Evolutionary conservation across 441 rosid species (phyloP).

Genomic region (Gossypium lobatum): DNA sequence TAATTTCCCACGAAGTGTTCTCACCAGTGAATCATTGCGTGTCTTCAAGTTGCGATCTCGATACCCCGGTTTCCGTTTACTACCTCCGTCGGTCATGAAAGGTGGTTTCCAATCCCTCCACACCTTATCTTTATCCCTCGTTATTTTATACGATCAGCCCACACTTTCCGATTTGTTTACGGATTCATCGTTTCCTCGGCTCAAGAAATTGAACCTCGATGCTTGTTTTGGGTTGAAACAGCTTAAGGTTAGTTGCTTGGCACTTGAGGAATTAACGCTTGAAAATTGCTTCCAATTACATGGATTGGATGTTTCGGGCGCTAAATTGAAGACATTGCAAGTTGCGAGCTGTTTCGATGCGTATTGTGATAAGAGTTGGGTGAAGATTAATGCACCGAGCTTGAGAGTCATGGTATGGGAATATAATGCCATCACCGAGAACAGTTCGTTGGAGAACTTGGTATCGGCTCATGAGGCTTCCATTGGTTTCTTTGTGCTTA

Average conservation of each 20-base stretch:
- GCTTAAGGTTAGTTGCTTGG: conserved; percentile 49
- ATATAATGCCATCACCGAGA: conserved; percentile 37
- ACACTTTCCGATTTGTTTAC: conserved; percentile 51
- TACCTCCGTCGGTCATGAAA: conserved; percentile 41
- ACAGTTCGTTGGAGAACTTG: conserved; percentile 34
- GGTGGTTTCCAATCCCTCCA: conserved; percentile 57
- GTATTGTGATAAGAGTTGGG: conserved; percentile 33
- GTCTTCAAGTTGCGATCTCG: conserved; percentile 48
- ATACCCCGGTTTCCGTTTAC: conserved; percentile 62
- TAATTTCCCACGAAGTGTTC: conserved; percentile 67
- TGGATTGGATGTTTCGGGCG: conserved; percentile 45
- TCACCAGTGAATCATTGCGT: conserved; percentile 44
- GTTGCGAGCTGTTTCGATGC: conserved; percentile 51
- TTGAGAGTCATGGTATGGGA: conserved; percentile 47
- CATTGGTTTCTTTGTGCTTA: conserved; percentile 35
- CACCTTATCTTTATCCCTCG: conserved; percentile 49
- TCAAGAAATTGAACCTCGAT: conserved; percentile 46
- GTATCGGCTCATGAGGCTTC: conserved; percentile 40
- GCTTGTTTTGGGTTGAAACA: conserved; percentile 46
- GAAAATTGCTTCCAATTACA: conserved; percentile 48
- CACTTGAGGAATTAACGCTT: conserved; percentile 43
- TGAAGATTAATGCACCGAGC: conserved; percentile 40
- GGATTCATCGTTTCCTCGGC: conserved; percentile 53
- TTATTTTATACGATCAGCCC: conserved; percentile 41
- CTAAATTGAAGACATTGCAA: conserved; percentile 38